These are phyloP conservation scores for Venturia pyrina DNA, from an alignment of 2,329 filamentous ascomycete genomes.

Conservation along the genomic window DNA sequence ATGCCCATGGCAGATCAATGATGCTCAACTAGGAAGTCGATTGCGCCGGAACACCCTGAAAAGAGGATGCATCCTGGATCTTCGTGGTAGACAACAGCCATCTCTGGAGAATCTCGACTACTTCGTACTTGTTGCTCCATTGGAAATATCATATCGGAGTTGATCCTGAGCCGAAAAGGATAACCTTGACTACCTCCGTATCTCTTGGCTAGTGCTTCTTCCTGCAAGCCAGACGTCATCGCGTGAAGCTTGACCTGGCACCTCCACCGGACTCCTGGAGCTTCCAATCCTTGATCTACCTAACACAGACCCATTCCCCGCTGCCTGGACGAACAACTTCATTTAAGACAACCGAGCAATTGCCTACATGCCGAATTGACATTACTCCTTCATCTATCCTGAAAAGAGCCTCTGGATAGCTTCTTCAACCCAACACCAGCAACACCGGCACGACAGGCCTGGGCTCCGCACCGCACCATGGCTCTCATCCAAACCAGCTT, in stretches of 20 bases:
- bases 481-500: conserved; percentile 73
- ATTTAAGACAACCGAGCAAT: neutral
- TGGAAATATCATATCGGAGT: neutral
- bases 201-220: neutral
- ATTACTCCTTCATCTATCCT: neutral
- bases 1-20: neutral
- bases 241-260: neutral
- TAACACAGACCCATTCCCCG: neutral
- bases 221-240: neutral
- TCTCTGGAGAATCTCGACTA: neutral
- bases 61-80: too few species aligned
- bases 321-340: neutral
- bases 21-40: neutral
- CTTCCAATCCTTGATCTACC: neutral
- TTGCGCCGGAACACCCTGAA: neutral
- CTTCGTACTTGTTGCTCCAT: neutral
- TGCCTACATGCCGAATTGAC: neutral
- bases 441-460: neutral
- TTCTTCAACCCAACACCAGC: neutral
- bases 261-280: neutral
- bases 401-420: neutral
- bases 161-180: neutral
- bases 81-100: neutral
- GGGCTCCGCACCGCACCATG: conserved; percentile 31
- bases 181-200: too few species aligned